Base-by-base conservation (phyloP, 148 eudicot species). In the Bassia scoparia region DNA sequence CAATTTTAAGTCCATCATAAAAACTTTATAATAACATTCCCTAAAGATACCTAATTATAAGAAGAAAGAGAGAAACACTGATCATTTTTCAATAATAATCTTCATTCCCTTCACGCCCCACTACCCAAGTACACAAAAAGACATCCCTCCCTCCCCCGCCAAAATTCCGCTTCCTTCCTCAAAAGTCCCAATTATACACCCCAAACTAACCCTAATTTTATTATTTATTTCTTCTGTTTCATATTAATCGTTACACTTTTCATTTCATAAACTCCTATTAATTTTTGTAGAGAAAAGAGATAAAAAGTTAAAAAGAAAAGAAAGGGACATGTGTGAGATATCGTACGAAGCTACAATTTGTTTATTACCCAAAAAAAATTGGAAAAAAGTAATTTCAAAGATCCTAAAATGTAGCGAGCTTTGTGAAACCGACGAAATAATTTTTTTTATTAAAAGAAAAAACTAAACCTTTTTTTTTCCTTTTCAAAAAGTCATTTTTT, bases 51-150 rank as follows among this genome's bases (percentile, higher is more conserved):
- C 6, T 12, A 2, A 21, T 10, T 33, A 1, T 49, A 0, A 49
- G 34, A 15, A 21, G 12, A 37, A 14, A 70, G 15, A 55, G 38
- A 67, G 27, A 74, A 56, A 66, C 38, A 29, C 61, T n/a, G 56
- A 59, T 20, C 18, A 71, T 63, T n/a, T n/a, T n/a, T n/a, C n/a
- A n/a, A n/a, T n/a, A n/a, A n/a, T 43, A 12, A 52, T 65, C 63
- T 30, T 74, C 29, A 74, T 64, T 31, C 43, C 60, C n/a, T n/a
- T 30, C 63, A 44, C 44, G 31, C 38, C 12, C 31, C n/a, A n/a
- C n/a, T n/a, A n/a, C n/a, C 34, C 33, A 67, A 68, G 67, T 75
- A 75, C 78, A 52, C 61, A 75, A 68, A 75, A 75, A 74, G 77
- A 67, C 68, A 35, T 35, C 65, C 70, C 53, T 68, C 70, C 31